These are phyloP conservation scores for Vigna hirtella DNA, from an alignment of 306 rosid genomes.

Conservation along the genomic window DNA sequence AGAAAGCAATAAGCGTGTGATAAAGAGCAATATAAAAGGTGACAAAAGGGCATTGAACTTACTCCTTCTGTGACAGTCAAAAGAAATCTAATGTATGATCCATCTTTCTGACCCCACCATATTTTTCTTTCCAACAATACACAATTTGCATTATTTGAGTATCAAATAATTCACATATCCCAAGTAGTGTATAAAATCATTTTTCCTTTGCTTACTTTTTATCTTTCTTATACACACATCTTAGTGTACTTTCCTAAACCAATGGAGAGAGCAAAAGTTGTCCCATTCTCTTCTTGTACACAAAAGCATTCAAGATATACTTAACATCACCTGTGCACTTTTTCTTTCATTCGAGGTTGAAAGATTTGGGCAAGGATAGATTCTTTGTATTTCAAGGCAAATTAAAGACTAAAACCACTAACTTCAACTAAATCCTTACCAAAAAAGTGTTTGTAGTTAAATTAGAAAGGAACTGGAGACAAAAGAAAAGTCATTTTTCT, in stretches of 20 bases:
- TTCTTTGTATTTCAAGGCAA: not conserved
- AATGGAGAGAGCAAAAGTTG: not conserved
- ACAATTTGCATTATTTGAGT: not conserved
- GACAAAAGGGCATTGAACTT: conserved; percentile 46
- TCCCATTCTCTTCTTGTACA: not conserved
- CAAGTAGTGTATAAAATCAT: not conserved
- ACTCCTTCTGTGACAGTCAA: conserved; percentile 38
- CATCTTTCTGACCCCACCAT: conserved; percentile 28
- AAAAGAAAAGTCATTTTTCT: not conserved
- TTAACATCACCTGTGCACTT: not conserved
- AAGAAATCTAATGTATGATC: conserved; percentile 30
- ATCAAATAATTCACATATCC: not conserved
- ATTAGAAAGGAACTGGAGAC: not conserved
- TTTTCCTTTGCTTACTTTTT: not conserved
- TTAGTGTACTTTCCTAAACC: conserved; percentile 1
- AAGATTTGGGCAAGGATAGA: not conserved
- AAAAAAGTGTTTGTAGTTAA: not conserved
- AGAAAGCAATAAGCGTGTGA: conserved; percentile 39
- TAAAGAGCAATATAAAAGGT: conserved; percentile 31
- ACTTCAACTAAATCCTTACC: not conserved
- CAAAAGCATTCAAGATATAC: not conserved
- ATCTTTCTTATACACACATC: not conserved
- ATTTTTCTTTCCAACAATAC: not conserved
- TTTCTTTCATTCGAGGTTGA: not conserved
- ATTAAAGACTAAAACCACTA: not conserved